Evolutionary conservation across 306 rosid genomes (phyloP).

Genomic region (Prunus salicina): DNA sequence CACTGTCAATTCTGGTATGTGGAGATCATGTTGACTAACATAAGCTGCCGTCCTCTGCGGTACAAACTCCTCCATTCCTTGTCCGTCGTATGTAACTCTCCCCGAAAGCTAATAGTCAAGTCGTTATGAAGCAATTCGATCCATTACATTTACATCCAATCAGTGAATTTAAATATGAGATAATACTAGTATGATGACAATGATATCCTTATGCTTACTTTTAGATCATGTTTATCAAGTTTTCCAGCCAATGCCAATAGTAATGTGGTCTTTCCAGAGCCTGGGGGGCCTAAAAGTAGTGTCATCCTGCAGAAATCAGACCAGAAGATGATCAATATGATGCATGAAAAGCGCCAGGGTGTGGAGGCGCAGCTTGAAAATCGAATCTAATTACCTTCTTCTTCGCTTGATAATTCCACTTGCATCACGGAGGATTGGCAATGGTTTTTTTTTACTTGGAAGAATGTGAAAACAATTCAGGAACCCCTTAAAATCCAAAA

Average conservation of each 20-base stretch:
- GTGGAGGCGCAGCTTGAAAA: not conserved
- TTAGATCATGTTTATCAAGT: not conserved
- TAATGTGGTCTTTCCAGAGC: constrained; percentile 9
- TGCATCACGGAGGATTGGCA: not conserved
- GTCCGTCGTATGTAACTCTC: constrained; percentile 47
- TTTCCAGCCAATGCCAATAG: constrained; percentile 1
- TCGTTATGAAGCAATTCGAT: not conserved
- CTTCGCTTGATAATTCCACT: constrained; percentile 7
- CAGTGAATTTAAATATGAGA: not conserved
- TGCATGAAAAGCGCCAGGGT: not conserved
- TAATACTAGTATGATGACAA: too few relatives aligned
- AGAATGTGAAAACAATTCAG: not conserved
- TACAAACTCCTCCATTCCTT: constrained; percentile 46
- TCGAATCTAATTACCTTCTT: not conserved
- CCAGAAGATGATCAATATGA: not conserved
- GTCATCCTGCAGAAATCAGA: not conserved
- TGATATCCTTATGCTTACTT: not conserved
- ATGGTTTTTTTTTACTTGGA: not conserved
- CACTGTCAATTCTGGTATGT: constrained; percentile 50
- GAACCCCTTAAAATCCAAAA: not conserved
- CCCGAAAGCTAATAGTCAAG: constrained; percentile 33
- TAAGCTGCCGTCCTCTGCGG: constrained; percentile 51
- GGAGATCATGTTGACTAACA: constrained; percentile 50
- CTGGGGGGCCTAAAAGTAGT: constrained; percentile 12
- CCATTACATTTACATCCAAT: not conserved